phyloP scores from a whole-genome alignment of 139 green algal genomes.

The Raphidocelis subcapitata region DNA sequence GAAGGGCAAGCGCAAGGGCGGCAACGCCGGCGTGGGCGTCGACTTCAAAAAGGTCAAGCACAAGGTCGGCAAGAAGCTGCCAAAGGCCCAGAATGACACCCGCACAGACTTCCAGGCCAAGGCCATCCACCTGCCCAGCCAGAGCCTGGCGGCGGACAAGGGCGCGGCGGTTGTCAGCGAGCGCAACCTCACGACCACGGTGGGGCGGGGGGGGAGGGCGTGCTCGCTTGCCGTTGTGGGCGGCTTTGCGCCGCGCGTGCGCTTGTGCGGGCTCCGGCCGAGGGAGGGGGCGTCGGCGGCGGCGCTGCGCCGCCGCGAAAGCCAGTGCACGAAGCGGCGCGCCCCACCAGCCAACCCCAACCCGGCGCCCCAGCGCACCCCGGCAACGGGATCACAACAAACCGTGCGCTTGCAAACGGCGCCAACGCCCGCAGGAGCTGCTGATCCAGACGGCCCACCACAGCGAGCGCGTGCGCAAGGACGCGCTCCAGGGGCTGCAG shows the following conservation, averaged over 20 bases:
- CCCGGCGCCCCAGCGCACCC: background rate
- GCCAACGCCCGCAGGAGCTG: conserved; percentile 78
- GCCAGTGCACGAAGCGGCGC: background rate
- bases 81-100: conserved; percentile 79
- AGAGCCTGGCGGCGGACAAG: conserved; percentile 62
- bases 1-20: conserved; percentile 44
- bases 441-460: conserved; percentile 77
- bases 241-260: background rate
- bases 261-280: background rate
- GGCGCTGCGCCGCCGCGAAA: background rate
- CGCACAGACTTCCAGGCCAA: conserved; percentile 66
- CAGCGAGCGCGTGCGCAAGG: conserved; percentile 65
- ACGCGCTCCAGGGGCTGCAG: conserved; percentile 64
- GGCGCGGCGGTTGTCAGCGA: conserved; percentile 62
- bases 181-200: conserved; percentile 80
- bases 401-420: background rate
- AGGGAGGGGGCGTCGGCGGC: too few relatives aligned
- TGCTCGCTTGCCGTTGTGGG: background rate
- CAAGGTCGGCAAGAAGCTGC: conserved; percentile 84
- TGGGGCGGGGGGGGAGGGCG: too few relatives aligned
- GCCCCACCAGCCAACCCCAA: background rate
- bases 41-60: conserved; percentile 86
- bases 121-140: conserved; percentile 71
- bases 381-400: background rate
- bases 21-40: conserved; percentile 76